These are phyloP conservation scores for Lactarius akahatsu DNA, from an alignment of 768 basidiomycete genomes.

Conservation along the genomic window DNA sequence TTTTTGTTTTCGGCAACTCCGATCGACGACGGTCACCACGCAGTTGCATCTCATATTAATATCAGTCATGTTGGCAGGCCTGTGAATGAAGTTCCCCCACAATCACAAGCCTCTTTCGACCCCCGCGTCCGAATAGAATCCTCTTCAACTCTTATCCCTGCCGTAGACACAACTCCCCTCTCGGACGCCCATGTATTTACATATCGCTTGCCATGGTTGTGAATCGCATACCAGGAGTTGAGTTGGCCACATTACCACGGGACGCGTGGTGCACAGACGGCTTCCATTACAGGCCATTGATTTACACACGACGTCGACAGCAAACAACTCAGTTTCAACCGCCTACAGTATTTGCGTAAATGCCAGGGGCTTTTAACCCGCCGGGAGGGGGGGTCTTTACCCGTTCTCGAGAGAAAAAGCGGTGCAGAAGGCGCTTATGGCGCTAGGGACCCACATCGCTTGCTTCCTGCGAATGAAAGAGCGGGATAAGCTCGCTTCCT, in stretches of 20 bases:
- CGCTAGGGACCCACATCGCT: conserved; percentile 8
- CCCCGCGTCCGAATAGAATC: not conserved
- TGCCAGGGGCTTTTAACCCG: conserved; percentile 9
- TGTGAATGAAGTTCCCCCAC: not conserved
- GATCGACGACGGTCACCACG: conserved; percentile 6
- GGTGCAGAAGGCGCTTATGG: conserved; percentile 23
- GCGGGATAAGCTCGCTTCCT: conserved; percentile 10
- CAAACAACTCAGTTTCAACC: not conserved
- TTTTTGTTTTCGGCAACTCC: conserved; percentile 2
- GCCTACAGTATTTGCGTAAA: conserved; percentile 1
- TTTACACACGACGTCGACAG: not conserved
- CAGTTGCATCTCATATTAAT: conserved; percentile 4
- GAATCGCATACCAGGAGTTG: too few relatives aligned
- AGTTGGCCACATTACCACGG: too few relatives aligned
- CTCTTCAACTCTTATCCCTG: too few relatives aligned
- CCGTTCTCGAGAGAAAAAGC: conserved; percentile 13
- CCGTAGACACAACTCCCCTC: not conserved
- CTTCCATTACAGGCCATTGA: not conserved
- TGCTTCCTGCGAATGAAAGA: not conserved
- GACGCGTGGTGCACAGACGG: not conserved
- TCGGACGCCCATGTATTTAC: not conserved
- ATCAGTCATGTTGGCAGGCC: not conserved
- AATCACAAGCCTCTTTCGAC: not conserved
- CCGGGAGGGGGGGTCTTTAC: not conserved
- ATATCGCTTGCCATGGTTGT: not conserved